Conservation (phyloP, 805 yeast species). For the Wickerhamomyces hampshirensis region DNA sequence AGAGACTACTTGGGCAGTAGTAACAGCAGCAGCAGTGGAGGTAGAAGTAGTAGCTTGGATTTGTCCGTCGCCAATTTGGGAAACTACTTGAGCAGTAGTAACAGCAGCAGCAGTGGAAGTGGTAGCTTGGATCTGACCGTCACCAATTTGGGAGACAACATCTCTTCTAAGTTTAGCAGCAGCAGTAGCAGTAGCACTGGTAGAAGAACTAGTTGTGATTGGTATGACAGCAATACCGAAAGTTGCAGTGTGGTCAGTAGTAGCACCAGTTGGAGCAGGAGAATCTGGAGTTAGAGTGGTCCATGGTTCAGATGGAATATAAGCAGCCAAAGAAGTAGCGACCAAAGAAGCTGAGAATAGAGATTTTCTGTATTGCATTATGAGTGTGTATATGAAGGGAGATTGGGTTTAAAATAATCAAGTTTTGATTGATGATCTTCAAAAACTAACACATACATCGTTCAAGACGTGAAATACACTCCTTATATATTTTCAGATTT, state of each 20-base stretch:
- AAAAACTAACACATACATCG: neutral
- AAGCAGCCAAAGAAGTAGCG: conserved; percentile 49
- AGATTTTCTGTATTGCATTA: conserved; percentile 41
- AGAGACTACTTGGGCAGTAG: conserved; percentile 17
- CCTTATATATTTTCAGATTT: conserved; percentile 2
- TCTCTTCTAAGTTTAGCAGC: conserved; percentile 30
- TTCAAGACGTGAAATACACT: neutral
- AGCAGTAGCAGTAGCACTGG: conserved; percentile 21
- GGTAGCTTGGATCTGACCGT: conserved; percentile 57
- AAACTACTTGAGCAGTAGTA: conserved; percentile 28
- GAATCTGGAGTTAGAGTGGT: conserved; percentile 38
- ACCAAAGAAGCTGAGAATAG: conserved; percentile 40
- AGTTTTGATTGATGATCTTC: neutral
- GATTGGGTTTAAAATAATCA: neutral
- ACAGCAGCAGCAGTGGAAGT: conserved; percentile 32
- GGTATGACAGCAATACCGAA: conserved; percentile 42
- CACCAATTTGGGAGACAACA: conserved; percentile 31
- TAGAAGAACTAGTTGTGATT: conserved; percentile 24
- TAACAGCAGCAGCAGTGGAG: conserved; percentile 26
- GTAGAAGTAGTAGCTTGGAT: conserved; percentile 23
- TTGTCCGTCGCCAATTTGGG: conserved; percentile 46
- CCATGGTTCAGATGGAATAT: conserved; percentile 56
- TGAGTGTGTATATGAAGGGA: conserved; percentile 8
- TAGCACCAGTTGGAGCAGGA: conserved; percentile 32
- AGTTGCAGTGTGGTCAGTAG: conserved; percentile 32